Evolutionary conservation across 1,284 basidiomycete genomes (phyloP), one percentile per base, ranked within the genome.

Genomic region (Pascua guehoae): DNA sequence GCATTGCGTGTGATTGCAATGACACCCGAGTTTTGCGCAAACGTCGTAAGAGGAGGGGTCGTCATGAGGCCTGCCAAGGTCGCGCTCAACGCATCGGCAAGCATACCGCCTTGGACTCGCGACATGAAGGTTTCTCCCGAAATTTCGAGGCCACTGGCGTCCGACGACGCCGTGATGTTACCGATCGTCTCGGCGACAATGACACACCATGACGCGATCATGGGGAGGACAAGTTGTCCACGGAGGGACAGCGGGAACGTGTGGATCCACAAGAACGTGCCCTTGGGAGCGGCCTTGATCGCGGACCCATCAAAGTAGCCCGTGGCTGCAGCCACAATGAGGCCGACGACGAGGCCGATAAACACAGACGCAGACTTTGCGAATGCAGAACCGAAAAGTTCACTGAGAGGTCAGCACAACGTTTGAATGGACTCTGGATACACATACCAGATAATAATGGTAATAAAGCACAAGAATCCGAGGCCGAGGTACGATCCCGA

Each of bases 1-100:
- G 68, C 68, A 56, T 68, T 68, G 47, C 68, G 60, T 15, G 68
- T 69, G 16, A 69, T 54, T 12, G 68, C 68, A 50, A 69, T 69
- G 38, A 69, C 68, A 43, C 65, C 68, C 1, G 63, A 61, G 62
- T 69, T 69, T 44, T 69, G 68, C 16, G 68, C 66, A 56, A 69
- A 69, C 42, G 66, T 69, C 14, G 68, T 68, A 38, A 68, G 59
- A 14, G 68, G 65, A 0, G 68, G 63, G 41, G 66, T 63, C 18
- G 68, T 69, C 11, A 60, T 57, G 46, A 69, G 62, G 42, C 65
- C 65, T 12, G 64, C 66, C 15, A 69, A 43, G 12, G 65, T 65
- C 18, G 66, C 68, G 40, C 59, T 59, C 51, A 66, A 47, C 4
- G 66, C 56, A 54, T 69, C 68, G 41, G 68, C 66, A 24, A 69